Evolutionary conservation across 345 rosid genomes (phyloP).

Genomic region (Citrus inodora): DNA sequence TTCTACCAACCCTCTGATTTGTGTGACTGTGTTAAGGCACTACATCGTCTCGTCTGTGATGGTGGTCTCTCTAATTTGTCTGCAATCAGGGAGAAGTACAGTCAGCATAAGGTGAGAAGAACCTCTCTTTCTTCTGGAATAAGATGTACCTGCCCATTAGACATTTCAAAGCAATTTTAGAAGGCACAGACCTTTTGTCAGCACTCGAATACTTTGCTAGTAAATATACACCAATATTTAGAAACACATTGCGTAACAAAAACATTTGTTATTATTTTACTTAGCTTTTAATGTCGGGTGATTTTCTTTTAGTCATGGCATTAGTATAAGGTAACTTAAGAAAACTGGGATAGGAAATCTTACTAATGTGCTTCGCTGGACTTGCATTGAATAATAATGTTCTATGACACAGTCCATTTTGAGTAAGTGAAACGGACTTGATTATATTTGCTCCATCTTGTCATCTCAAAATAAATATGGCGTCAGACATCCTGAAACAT

Average conservation of each 20-base stretch:
- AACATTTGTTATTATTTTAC: neutral
- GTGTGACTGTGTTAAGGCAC: slow-evolving; percentile 25
- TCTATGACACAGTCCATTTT: neutral
- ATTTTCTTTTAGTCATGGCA: neutral
- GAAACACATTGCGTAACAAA: neutral
- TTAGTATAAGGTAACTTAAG: neutral
- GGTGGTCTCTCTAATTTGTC: slow-evolving; percentile 13
- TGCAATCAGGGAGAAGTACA: slow-evolving; percentile 32
- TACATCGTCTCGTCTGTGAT: slow-evolving; percentile 21
- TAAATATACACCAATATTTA: neutral
- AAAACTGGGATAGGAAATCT: neutral
- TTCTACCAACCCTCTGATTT: slow-evolving; percentile 25
- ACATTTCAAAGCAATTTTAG: neutral
- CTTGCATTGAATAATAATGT: neutral
- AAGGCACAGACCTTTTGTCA: neutral
- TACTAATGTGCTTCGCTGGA: neutral
- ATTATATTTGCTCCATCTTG: neutral
- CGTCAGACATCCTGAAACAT: neutral
- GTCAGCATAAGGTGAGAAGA: slow-evolving; percentile 28
- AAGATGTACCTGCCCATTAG: neutral
- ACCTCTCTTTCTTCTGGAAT: neutral
- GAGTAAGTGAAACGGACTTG: neutral
- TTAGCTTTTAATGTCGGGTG: too few relatives aligned
- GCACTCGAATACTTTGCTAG: neutral
- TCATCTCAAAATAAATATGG: neutral